phyloP scores from a whole-genome alignment of 805 yeast genomes.

The Wickerhamomyces queroliae region DNA sequence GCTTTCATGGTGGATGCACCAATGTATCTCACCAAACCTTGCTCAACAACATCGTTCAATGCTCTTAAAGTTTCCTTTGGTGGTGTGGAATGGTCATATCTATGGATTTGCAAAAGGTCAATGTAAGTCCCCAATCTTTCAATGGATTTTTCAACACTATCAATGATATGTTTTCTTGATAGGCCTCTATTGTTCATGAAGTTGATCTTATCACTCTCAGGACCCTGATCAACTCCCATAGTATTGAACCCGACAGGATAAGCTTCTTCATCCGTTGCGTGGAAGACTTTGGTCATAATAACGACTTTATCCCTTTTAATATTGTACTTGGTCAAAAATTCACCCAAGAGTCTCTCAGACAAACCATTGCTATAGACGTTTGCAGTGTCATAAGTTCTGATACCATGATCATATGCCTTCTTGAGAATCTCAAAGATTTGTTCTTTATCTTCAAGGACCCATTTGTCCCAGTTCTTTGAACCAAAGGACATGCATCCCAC shows the following conservation, averaged over 20 bases:
- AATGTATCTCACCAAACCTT: constrained; percentile 42
- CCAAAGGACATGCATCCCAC: constrained; percentile 52
- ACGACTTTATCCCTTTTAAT: constrained; percentile 46
- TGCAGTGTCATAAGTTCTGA: constrained; percentile 43
- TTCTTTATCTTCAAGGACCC: constrained; percentile 40
- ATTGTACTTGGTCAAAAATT: constrained; percentile 40
- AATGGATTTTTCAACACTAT: constrained; percentile 31
- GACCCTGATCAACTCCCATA: neutral
- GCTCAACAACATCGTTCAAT: constrained; percentile 38
- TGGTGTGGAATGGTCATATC: constrained; percentile 37
- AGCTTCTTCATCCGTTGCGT: neutral
- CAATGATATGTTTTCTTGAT: constrained; percentile 37
- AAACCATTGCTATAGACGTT: constrained; percentile 37
- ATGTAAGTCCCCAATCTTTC: constrained; percentile 36
- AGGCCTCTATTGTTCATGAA: constrained; percentile 27
- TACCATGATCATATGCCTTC: constrained; percentile 35
- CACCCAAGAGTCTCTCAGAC: constrained; percentile 41
- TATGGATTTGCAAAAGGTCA: constrained; percentile 43
- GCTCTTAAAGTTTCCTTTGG: constrained; percentile 44
- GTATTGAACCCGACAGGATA: neutral
- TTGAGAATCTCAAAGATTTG: constrained; percentile 34
- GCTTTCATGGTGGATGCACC: constrained; percentile 58
- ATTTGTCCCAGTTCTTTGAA: constrained; percentile 30
- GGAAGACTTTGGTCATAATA: constrained; percentile 36
- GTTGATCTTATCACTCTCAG: neutral